Conservation (phyloP, 2,329 filamentous ascomycete species). For the Calonectria hongkongensis region DNA sequence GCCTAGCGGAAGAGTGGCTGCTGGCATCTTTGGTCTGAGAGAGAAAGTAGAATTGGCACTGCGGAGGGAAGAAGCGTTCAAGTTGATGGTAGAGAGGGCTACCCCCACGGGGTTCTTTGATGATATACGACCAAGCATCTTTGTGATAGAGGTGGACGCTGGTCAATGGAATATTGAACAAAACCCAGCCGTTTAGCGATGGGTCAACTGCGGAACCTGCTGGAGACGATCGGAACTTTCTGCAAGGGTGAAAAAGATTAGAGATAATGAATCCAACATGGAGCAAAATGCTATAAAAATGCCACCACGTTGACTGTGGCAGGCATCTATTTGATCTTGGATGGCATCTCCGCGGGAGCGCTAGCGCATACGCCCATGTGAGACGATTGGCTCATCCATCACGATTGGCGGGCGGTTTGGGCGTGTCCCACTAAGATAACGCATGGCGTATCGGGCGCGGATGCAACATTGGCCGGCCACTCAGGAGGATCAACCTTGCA, state of each 20-base stretch:
- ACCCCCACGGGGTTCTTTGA: background rate
- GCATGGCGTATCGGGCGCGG: slow-evolving; percentile 22
- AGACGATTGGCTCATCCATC: background rate
- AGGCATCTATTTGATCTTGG: background rate
- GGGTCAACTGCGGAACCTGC: too few relatives aligned
- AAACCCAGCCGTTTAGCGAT: too few relatives aligned
- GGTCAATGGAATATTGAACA: too few relatives aligned
- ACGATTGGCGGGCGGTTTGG: background rate
- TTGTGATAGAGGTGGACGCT: background rate
- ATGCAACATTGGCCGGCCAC: slow-evolving; percentile 10
- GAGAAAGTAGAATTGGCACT: background rate
- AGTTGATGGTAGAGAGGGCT: background rate
- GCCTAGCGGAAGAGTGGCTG: too few relatives aligned
- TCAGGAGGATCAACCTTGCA: background rate
- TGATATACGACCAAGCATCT: slow-evolving; percentile 5
- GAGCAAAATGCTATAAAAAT: background rate
- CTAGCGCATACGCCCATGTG: too few relatives aligned
- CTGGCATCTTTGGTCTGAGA: background rate
- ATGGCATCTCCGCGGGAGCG: too few relatives aligned
- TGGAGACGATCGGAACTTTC: background rate
- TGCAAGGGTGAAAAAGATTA: background rate
- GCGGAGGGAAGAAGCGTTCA: background rate
- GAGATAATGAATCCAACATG: background rate
- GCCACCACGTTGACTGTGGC: too few relatives aligned
- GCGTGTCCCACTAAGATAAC: background rate